Base-by-base conservation (phyloP, 2,329 filamentous ascomycete species). In the Penicillium decumbens region DNA sequence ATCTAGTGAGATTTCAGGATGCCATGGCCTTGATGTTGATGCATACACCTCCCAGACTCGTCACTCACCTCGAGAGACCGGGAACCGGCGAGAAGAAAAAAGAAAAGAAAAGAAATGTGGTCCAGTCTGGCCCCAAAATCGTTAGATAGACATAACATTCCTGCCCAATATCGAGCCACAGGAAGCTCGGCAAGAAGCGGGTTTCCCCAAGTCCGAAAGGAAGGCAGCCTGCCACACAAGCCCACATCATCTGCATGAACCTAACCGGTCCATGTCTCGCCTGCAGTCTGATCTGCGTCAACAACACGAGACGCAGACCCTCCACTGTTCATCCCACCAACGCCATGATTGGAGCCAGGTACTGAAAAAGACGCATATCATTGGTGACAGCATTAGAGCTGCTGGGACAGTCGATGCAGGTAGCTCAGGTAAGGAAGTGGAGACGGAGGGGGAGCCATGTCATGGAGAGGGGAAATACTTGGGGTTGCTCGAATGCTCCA, bases 401-500 rank as follows among this genome's bases (percentile, higher is more conserved):
- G 24, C 30, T 45, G 41, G 38, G 30, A 37, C 39, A 6, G 47
- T 48, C 4, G 41, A 40, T 47, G 54, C 54, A 56, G 51, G 47
- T 57, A 59, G 57, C 57, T 55, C 57, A 56, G 59, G 54, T 55
- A 45, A 32, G 55, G 51, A 41, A 40, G 20, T 30, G 18, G 35
- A 45, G 45, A 37, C 13, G 25, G 49, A 28, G 18, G 43, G 35
- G 45, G 45, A 52, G 51, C 57, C 57, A 61, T 52, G 52, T 55
- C 55, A 59, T 56, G 43, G 47, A 48, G 29, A 43, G 32, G 32
- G 23, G 38, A 47, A 8, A 29, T 51, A 50, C 18, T 33, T 42
- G 29, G 18, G 23, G 28, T 27, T 4, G 20, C 6, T 27, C 20
- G 28, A 23, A 30, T 28, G 28, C 40, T 51, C 43, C 30, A 45